These are phyloP conservation scores for Geotrichum cucujoidarum DNA, from an alignment of 1,139 yeast species.

Conservation along the genomic window DNA sequence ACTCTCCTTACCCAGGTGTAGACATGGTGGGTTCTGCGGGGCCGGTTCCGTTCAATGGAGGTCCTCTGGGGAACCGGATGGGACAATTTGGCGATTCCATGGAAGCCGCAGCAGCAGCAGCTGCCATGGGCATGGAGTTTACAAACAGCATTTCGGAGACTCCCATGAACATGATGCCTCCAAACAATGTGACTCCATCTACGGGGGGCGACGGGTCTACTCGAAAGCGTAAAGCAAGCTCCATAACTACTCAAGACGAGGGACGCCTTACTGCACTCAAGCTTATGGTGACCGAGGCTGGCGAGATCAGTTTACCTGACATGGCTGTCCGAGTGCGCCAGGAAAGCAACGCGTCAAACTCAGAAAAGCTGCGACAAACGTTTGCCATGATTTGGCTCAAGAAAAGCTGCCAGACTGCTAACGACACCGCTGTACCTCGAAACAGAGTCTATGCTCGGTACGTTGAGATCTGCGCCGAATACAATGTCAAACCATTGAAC, in stretches of 20 bases:
- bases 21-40: neutral
- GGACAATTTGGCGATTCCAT: conserved; percentile 9
- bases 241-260: conserved; percentile 28
- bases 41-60: neutral
- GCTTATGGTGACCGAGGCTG: conserved; percentile 44
- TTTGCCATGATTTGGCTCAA: conserved; percentile 80
- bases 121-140: conserved; percentile 15
- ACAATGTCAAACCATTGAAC: conserved; percentile 63
- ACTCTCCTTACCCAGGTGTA: neutral
- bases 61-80: neutral
- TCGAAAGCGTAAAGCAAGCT: conserved; percentile 21
- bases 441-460: conserved; percentile 78
- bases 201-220: conserved; percentile 8
- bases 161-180: conserved; percentile 21
- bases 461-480: conserved; percentile 65
- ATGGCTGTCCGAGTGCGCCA: conserved; percentile 48
- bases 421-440: conserved; percentile 75
- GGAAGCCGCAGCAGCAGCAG: conserved; percentile 5
- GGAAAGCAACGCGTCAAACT: conserved; percentile 42
- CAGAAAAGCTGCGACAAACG: conserved; percentile 66
- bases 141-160: conserved; percentile 1
- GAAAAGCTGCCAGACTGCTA: conserved; percentile 59
- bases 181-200: conserved; percentile 7
- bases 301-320: conserved; percentile 46
- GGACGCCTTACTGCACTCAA: conserved; percentile 48